Conservation (phyloP, 2,329 filamentous ascomycete genomes). For the Ophiostoma pallidulum region DNA sequence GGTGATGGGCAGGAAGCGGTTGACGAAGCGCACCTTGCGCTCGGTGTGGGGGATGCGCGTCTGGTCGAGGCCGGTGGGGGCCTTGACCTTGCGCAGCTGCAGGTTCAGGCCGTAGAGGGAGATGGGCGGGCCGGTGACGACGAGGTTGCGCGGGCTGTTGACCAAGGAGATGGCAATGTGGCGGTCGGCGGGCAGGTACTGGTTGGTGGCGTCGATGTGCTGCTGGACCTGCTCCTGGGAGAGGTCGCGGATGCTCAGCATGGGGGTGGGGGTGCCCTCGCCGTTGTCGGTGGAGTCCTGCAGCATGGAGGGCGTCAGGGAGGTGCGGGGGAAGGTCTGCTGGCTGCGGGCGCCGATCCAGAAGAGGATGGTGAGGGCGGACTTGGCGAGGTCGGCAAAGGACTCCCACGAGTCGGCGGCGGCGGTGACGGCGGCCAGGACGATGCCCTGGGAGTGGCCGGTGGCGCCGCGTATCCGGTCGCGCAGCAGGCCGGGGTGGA, state of each 20-base stretch:
- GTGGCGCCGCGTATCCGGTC: slow-evolving; percentile 81
- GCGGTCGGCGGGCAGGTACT: slow-evolving; percentile 84
- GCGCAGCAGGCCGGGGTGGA: slow-evolving; percentile 79
- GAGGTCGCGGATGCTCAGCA: slow-evolving; percentile 94
- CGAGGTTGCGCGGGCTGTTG: slow-evolving; percentile 94
- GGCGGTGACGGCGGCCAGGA: slow-evolving; percentile 85
- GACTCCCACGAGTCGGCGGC: slow-evolving; percentile 90
- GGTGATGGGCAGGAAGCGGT: slow-evolving; percentile 94
- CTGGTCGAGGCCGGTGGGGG: slow-evolving; percentile 93
- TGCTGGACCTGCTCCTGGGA: slow-evolving; percentile 82
- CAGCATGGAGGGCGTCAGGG: slow-evolving; percentile 79
- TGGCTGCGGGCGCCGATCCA: slow-evolving; percentile 98
- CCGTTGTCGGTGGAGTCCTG: slow-evolving; percentile 91
- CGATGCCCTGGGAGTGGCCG: slow-evolving; percentile 92
- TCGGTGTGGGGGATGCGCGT: slow-evolving; percentile 89
- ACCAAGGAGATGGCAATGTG: slow-evolving; percentile 93
- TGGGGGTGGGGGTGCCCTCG: slow-evolving; percentile 91
- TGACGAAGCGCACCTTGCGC: slow-evolving; percentile 91
- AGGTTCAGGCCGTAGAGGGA: slow-evolving; percentile 94
- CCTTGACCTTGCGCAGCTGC: slow-evolving; percentile 92
- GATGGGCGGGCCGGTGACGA: slow-evolving; percentile 90
- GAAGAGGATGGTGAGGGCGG: slow-evolving; percentile 86
- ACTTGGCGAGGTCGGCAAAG: slow-evolving; percentile 68
- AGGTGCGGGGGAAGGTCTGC: slow-evolving; percentile 92
- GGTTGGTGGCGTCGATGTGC: slow-evolving; percentile 93